Percentiles rank a stretch among this genome's conserved stretches.
These are phyloP conservation scores for Postia placenta DNA, from an alignment of 768 basidiomycete species.

Conservation along the genomic window DNA sequence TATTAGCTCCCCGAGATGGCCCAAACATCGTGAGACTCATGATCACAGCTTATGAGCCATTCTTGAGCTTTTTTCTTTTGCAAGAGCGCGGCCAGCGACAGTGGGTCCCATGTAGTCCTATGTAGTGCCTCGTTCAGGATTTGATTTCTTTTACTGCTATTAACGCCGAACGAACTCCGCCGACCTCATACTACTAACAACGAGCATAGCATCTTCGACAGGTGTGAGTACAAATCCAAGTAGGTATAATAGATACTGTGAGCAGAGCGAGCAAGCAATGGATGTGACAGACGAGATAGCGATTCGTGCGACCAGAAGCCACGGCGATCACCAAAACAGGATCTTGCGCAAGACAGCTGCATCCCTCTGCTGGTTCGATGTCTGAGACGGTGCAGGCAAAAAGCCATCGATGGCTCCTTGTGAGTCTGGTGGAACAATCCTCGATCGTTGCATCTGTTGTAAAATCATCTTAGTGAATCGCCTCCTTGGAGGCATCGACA, in stretches of 20 bases:
- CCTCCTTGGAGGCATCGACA: conserved; percentile 9
- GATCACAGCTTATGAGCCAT: too few relatives aligned
- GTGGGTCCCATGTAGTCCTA: too few relatives aligned
- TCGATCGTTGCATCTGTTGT: conserved; percentile 57
- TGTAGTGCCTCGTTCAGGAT: too few relatives aligned
- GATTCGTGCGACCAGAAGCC: background rate
- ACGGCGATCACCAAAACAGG: conserved; percentile 20
- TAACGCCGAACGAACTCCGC: too few relatives aligned
- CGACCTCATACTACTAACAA: background rate
- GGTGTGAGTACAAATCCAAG: conserved; percentile 7
- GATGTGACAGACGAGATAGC: background rate
- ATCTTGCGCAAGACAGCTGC: conserved; percentile 24
- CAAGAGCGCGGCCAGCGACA: too few relatives aligned
- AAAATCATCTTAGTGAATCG: conserved; percentile 1
- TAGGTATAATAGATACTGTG: conserved; percentile 10
- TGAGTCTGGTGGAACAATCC: conserved; percentile 48
- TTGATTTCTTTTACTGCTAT: too few relatives aligned
- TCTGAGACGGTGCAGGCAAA: conserved; percentile 11
- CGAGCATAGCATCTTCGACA: conserved; percentile 9
- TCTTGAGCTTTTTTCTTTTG: too few relatives aligned
- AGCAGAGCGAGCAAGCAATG: conserved; percentile 4
- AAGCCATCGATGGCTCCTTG: conserved; percentile 23
- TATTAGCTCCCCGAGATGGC: too few relatives aligned
- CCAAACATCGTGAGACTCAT: too few relatives aligned
- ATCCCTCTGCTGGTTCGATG: conserved; percentile 18